Evolutionary conservation across 495 filamentous ascomycete genomes (phyloP).

Genomic region (Oleoguttula mirabilis): DNA sequence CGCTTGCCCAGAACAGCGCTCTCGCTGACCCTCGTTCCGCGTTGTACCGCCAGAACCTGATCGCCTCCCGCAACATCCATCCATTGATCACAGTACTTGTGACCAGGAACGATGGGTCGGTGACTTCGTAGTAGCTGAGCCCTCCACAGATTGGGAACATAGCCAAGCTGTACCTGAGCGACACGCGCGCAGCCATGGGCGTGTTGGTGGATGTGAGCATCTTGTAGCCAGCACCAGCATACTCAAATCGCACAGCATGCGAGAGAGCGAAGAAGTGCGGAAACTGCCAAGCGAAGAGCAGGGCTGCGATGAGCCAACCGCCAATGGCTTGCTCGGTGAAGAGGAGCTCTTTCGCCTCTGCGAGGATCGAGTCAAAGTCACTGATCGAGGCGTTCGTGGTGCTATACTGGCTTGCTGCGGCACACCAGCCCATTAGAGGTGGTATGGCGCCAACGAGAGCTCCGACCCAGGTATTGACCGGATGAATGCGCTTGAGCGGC

Average conservation of each 20-base stretch:
- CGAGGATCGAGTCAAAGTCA: constrained; percentile 1
- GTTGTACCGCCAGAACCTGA: constrained; percentile 65
- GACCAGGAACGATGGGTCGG: constrained; percentile 75
- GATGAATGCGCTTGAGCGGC: constrained; percentile 74
- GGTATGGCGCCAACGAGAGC: constrained; percentile 89
- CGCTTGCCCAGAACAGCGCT: constrained; percentile 89
- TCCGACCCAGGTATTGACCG: constrained; percentile 90
- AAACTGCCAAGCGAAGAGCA: constrained; percentile 95
- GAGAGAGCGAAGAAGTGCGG: constrained; percentile 92
- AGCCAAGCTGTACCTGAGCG: constrained; percentile 71
- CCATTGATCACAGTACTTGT: constrained; percentile 72
- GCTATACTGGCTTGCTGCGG: constrained; percentile 79
- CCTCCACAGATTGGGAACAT: constrained; percentile 82
- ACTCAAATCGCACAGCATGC: constrained; percentile 79
- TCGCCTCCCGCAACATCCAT: constrained; percentile 75
- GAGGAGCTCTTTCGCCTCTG: constrained; percentile 50
- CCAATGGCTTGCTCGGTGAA: constrained; percentile 51
- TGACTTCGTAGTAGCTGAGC: constrained; percentile 67
- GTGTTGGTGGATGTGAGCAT: constrained; percentile 91
- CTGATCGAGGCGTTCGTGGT: constrained; percentile 45
- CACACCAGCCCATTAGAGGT: constrained; percentile 95
- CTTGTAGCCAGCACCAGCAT: constrained; percentile 71
- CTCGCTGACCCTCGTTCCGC: constrained; percentile 72
- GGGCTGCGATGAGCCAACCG: constrained; percentile 74
- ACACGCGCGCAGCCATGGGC: constrained; percentile 68